Evolutionary conservation across 305 asterid species (phyloP), one percentile per base, ranked within the genome.

Genomic region (Fraxinus greggii): DNA sequence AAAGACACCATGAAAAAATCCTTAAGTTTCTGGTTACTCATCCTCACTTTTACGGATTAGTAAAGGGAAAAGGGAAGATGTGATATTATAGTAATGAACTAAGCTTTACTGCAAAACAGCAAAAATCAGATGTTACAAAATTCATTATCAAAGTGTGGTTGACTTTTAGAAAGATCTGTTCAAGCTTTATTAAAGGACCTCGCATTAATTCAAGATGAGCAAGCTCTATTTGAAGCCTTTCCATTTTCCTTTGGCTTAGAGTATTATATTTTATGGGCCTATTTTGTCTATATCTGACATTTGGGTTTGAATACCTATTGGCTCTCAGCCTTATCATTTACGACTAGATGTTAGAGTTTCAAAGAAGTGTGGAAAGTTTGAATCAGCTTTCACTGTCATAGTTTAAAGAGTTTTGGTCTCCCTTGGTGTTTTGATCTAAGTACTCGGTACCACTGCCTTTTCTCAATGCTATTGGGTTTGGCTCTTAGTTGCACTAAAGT

Each of bases 1-100:
- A 82, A 82, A 23, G 33, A 79, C 77, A 31, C 56, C 69, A 23
- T 3, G 35, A 36, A 76, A 19, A 56, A 19, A 56, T 76, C 29
- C 36, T 6, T 29, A 48, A 13, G 19, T 63, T 75, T 10, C 12
- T 10, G 42, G 59, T 31, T 38, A 13, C 40, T 77, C 61, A 59
- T 82, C 36, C 67, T 48, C 59, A 56, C 12, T 19, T 56, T 56
- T 56, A 56, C 5, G 24, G 67, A 56, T 19, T 19, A 48, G 28
- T 56, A 15, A 17, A 54, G n/a, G 23, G 63, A 13, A 45, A 29
- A 54, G 23, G 38, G 79, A 19, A 72, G 72, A 54, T 3, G 8
- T 8, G 51, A 17, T 35, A 26, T 36, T 15, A 24, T 23, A 9
- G 32, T 7, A 70, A 42, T 51, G 45, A 28, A 56, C 23, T 19